These are phyloP conservation scores for Chaetoceros tenuissimus DNA, from an alignment of 108 stramenopile species.

Conservation along the genomic window DNA sequence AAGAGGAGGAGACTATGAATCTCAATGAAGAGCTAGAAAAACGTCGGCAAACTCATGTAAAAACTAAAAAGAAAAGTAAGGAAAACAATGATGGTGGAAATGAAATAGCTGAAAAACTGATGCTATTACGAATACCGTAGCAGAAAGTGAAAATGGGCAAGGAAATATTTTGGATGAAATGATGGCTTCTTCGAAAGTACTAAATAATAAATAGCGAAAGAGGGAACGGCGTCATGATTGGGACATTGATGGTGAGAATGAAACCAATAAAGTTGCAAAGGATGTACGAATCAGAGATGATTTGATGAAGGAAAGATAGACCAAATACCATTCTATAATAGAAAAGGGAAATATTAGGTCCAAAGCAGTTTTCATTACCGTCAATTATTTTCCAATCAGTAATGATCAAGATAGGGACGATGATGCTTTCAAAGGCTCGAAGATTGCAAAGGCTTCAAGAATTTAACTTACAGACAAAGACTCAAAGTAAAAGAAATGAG, in stretches of 20 bases:
- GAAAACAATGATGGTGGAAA: conserved; percentile 15
- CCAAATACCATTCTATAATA: too few species aligned
- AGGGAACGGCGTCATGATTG: conserved; percentile 23
- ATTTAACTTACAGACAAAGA: conserved; percentile 19
- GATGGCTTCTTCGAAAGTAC: conserved; percentile 19
- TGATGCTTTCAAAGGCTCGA: conserved; percentile 83
- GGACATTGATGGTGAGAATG: conserved; percentile 32
- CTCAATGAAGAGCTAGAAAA: conserved; percentile 15
- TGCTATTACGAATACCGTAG: too few species aligned
- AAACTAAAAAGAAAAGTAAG: conserved; percentile 22
- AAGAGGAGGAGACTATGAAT: too few species aligned
- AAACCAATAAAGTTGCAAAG: too few species aligned
- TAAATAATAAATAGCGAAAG: conserved; percentile 3
- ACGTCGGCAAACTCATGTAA: conserved; percentile 46
- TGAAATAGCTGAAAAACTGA: not conserved
- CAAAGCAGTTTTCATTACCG: too few species aligned
- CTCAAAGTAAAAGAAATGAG: conserved; percentile 1
- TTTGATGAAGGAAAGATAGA: conserved; percentile 27
- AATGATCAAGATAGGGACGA: too few species aligned
- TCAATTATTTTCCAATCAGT: too few species aligned
- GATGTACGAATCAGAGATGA: too few species aligned
- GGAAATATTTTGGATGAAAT: conserved; percentile 22
- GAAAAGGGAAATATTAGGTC: not conserved
- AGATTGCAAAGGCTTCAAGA: conserved; percentile 63
- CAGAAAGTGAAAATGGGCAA: not conserved